phyloP scores from a whole-genome alignment of 2,329 filamentous ascomycete species.

The Didymella glomerata region DNA sequence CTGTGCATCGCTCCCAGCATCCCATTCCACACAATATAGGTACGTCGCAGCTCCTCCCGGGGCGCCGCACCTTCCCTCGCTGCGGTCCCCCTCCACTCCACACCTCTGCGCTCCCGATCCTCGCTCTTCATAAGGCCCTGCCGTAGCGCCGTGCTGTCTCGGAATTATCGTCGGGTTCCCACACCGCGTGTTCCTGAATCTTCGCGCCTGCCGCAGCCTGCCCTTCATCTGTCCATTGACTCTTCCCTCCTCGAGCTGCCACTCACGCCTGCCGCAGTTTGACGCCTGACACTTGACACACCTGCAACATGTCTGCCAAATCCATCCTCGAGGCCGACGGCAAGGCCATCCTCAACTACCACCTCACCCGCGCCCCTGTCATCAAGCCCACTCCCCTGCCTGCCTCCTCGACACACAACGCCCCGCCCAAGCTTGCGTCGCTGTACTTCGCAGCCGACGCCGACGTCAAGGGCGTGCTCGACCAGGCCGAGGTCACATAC shows the following conservation, averaged over 20 bases:
- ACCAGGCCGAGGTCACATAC: slow-evolving; percentile 96
- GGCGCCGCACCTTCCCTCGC: slow-evolving; percentile 16
- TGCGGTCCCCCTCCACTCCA: slow-evolving; percentile 32
- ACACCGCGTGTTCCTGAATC: slow-evolving; percentile 23
- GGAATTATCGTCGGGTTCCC: slow-evolving; percentile 28
- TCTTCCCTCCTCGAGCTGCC: slow-evolving; percentile 13
- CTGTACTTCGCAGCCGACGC: slow-evolving; percentile 92
- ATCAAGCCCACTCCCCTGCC: slow-evolving; percentile 98
- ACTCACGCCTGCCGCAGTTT: slow-evolving; percentile 40
- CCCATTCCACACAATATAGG: slow-evolving; percentile 42
- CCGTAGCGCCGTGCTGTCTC: slow-evolving; percentile 28
- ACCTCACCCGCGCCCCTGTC: slow-evolving; percentile 94
- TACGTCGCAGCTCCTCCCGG: slow-evolving; percentile 39
- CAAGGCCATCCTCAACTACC: slow-evolving; percentile 99
- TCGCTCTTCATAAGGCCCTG: slow-evolving; percentile 23
- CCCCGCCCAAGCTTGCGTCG: slow-evolving; percentile 87
- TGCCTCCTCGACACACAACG: slow-evolving; percentile 84
- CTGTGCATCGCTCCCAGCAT: slow-evolving; percentile 10
- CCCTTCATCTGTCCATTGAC: slow-evolving; percentile 24
- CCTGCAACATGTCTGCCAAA: slow-evolving; percentile 84
- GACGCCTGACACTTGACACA: slow-evolving; percentile 23
- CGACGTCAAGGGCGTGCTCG: slow-evolving; percentile 81
- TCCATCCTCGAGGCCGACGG: slow-evolving; percentile 98
- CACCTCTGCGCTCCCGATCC: slow-evolving; percentile 30
- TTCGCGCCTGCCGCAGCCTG: slow-evolving; percentile 26